Evolutionary conservation across 108 stramenopile species (phyloP).

Genomic region (Fistulifera solaris): DNA sequence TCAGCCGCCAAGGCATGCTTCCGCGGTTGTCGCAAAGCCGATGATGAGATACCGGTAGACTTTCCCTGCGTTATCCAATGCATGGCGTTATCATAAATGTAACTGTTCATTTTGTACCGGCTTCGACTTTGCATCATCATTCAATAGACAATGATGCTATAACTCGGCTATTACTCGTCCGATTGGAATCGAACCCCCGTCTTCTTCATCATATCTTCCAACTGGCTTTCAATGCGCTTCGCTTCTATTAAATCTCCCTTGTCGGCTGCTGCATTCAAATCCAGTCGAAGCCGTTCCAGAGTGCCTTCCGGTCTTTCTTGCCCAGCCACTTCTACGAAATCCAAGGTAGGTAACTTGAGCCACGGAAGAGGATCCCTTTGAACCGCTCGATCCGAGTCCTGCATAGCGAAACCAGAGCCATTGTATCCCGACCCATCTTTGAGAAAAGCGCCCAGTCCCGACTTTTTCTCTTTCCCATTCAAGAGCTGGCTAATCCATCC

Average conservation of each 20-base stretch:
- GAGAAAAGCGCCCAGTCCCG: conserved; percentile 57
- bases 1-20: too few relatives aligned
- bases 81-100: too few relatives aligned
- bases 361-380: conserved; percentile 60
- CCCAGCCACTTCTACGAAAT: conserved; percentile 75
- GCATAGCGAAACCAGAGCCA: conserved; percentile 29
- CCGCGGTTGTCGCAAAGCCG: too few relatives aligned
- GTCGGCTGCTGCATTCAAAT: too few relatives aligned
- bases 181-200: background rate
- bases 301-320: conserved; percentile 16
- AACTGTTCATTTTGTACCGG: too few relatives aligned
- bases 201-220: background rate
- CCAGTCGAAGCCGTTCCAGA: too few relatives aligned
- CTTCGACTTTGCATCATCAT: too few relatives aligned
- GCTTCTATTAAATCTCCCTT: too few relatives aligned
- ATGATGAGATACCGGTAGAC: too few relatives aligned
- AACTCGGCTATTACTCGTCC: background rate
- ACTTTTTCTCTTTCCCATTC: conserved; percentile 35
- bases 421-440: conserved; percentile 54
- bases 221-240: too few relatives aligned
- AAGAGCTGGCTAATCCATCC: conserved; percentile 50
- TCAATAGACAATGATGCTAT: too few relatives aligned
- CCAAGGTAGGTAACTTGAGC: conserved; percentile 58
- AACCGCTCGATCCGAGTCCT: conserved; percentile 8
- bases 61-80: too few relatives aligned